Percentiles rank a stretch among this genome's conserved stretches.
Evolutionary conservation across 2,329 filamentous ascomycete species (phyloP).

Genomic region (Periconia digitata): DNA sequence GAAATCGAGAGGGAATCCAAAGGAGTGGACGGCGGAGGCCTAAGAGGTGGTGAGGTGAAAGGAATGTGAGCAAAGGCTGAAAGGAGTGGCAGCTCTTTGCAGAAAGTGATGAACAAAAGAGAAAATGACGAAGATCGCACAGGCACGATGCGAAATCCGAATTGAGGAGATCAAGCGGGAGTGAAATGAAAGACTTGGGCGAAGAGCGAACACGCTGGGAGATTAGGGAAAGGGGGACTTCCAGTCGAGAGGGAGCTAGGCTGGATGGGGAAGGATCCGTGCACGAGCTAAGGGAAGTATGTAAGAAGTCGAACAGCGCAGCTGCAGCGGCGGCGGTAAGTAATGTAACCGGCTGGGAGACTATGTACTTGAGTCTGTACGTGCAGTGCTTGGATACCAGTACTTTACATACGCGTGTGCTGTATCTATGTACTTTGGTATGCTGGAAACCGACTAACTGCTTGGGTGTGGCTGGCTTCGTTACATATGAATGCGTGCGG

Average conservation of each 20-base stretch:
- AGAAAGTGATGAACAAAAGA: constrained; percentile 44
- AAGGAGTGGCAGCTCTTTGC: constrained; percentile 47
- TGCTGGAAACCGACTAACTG: too few relatives aligned
- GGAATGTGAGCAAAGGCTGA: constrained; percentile 45
- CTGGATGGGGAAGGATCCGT: neutral
- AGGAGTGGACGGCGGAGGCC: constrained; percentile 45
- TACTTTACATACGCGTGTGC: too few relatives aligned
- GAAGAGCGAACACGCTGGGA: constrained; percentile 33
- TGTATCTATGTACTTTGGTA: too few relatives aligned
- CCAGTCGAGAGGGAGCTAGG: constrained; percentile 24
- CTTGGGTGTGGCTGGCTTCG: too few relatives aligned
- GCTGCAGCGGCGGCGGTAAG: constrained; percentile 8
- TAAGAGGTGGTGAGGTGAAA: constrained; percentile 33
- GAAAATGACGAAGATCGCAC: constrained; percentile 41
- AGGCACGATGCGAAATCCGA: constrained; percentile 39
- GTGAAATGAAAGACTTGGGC: constrained; percentile 38
- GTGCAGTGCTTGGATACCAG: too few relatives aligned
- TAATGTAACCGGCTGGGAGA: too few relatives aligned
- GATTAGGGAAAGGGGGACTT: constrained; percentile 36
- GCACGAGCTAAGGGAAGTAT: too few relatives aligned
- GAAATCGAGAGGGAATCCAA: constrained; percentile 28
- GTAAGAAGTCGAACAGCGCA: constrained; percentile 28
- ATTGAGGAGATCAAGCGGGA: constrained; percentile 34
- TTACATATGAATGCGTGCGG: too few relatives aligned
- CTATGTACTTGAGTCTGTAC: too few relatives aligned